Conservation (phyloP, 768 basidiomycete genomes). For the Piloderma croceum region DNA sequence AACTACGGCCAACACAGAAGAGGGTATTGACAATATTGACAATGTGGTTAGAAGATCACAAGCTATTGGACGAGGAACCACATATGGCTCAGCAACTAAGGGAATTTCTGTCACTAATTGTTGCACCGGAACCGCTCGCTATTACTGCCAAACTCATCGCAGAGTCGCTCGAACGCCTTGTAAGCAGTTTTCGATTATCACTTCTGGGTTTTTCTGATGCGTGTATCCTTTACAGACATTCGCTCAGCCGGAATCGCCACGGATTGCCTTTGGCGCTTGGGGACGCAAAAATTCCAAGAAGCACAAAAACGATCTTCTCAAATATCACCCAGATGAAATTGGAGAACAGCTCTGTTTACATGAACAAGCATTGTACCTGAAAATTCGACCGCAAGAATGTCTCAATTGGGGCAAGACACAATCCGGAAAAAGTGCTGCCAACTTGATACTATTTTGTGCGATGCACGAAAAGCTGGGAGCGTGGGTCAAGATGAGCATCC, state of each 20-base stretch:
- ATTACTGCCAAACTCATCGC: slow-evolving; percentile 44
- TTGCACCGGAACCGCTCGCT: slow-evolving; percentile 35
- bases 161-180: slow-evolving; percentile 49
- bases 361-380: slow-evolving; percentile 64
- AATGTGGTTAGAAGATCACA: slow-evolving; percentile 58
- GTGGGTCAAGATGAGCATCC: slow-evolving; percentile 64
- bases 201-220: not conserved
- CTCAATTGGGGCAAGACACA: slow-evolving; percentile 49
- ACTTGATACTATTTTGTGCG: slow-evolving; percentile 49
- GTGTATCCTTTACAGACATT: slow-evolving; percentile 35
- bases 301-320: slow-evolving; percentile 55
- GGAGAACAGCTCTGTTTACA: slow-evolving; percentile 80
- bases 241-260: slow-evolving; percentile 23
- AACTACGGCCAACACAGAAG: slow-evolving; percentile 57
- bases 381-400: slow-evolving; percentile 71
- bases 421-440: slow-evolving; percentile 33
- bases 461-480: slow-evolving; percentile 56
- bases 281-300: slow-evolving; percentile 41
- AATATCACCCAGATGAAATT: slow-evolving; percentile 61
- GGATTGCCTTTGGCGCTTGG: slow-evolving; percentile 11
- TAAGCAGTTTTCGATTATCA: slow-evolving; percentile 26
- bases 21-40: slow-evolving; percentile 52
- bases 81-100: slow-evolving; percentile 52
- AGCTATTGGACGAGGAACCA: slow-evolving; percentile 59
- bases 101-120: slow-evolving; percentile 43